Base-by-base conservation (phyloP, 768 basidiomycete genomes). In the Leccinum aurantiacum region DNA sequence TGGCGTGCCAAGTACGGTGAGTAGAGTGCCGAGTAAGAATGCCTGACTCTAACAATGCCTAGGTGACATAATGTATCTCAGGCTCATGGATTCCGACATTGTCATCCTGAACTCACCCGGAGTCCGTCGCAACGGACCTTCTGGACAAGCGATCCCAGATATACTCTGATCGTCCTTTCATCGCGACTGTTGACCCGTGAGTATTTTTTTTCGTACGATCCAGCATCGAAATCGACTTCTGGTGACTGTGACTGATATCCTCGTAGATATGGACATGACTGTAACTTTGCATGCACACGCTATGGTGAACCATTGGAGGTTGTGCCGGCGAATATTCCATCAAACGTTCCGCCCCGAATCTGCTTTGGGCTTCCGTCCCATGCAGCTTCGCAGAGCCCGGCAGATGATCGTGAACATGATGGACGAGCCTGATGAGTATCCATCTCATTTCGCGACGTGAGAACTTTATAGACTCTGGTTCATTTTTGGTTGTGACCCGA, bases 101-200 rank as follows among this genome's bases (percentile, higher is more conserved):
- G 65, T 84, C 24, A 65, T 84, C 44, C 61, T 84, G 46, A 84
- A 80, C 65, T 73, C 75, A 25, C 65, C 67, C 22, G 22, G 22
- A 22, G 22, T 75, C 77, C 56, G 75, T 71, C 14, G 79, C 75
- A 0, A 63, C 68, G 19, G 81, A 81, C 46, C 73, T 85, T 11
- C 69, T 85, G 47, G 80, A 82, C 46, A 70, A 72, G 37, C 76
- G 79, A 6, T 78, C 80, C 9, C 6, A 76, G 22, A 24, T 79
- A 31, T 82, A 82, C 60, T 80, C 82, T 15, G 81, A 48, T 48
- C 47, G 47, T 8, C 47, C 47, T 48, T 54, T 46, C 25, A 52
- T 70, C 17, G 60, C 61, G 4, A 64, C 59, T 14, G 8, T 59
- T 7, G 50, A 41, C 6, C 58, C 61, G 62, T 63, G 37, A 13